Base-by-base conservation (phyloP, 2,329 filamentous ascomycete genomes). In the Setomelanomma holmii region DNA sequence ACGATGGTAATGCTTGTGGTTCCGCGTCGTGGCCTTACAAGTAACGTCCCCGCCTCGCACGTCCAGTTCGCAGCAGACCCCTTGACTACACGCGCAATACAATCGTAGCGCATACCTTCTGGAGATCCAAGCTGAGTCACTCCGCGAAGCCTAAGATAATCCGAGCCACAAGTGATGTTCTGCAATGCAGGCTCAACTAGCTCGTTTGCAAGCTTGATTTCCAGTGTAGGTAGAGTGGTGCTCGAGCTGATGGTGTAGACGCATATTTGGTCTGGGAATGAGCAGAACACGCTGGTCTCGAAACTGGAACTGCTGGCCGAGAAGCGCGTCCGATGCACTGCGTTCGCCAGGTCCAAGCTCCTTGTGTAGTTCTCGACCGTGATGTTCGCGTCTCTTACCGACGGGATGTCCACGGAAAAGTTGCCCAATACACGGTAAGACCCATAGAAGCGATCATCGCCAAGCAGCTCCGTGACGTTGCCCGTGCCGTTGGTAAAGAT, bases 401-500 rank as follows among this genome's bases (percentile, higher is more conserved):
- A 50, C 0, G 68, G 66, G 3, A 82, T 67, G 0, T 56, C 47
- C 0, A 83, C 69, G 0, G 74, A 77, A 1, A 83, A 47, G 49
- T 83, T 83, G 0, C 75, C 80, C 0, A 82, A 63, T 1, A 80
- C 79, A 46, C 74, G 74, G 53, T 79, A 82, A 4, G 74, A 75
- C 11, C 81, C 81, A 45, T 80, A 83, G 17, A 68, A 62, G 5
- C 68, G 60, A 5, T 71, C 68, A 11, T 44, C 50, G 5, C 78
- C 78, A 16, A 80, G 69, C 5, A 82, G 57, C 11, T 67, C 51
- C 0, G 49, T 50, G 56, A 63, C 68, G 70, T 77, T 77, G n/a
- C 80, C 80, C 0, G 76, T 81, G 5, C 79, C 79, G 44, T 82
- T 80, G 16, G 76, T 61, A 39, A 81, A 83, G 14, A 83, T 82